phyloP scores from a whole-genome alignment of 306 rosid genomes.

The Glycine tomentella region DNA sequence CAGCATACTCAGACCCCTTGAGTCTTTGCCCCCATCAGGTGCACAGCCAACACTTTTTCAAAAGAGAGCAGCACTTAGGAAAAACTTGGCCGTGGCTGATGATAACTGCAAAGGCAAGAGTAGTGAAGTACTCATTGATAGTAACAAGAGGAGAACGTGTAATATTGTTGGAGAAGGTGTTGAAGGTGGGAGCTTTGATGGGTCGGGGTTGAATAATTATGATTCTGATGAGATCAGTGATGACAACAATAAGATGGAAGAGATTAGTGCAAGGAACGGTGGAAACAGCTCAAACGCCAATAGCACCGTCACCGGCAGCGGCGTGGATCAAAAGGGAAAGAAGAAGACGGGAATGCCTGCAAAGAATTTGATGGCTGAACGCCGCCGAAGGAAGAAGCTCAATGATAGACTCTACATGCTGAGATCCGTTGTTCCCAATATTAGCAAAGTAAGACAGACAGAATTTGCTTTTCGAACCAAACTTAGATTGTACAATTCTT shows the following conservation, averaged over 20 bases:
- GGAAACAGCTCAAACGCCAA: slow-evolving; percentile 74
- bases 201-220: slow-evolving; percentile 66
- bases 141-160: slow-evolving; percentile 63
- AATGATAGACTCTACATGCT: slow-evolving; percentile 95
- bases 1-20: slow-evolving; percentile 71
- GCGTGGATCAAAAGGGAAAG: slow-evolving; percentile 73
- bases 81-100: slow-evolving; percentile 55
- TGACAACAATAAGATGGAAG: slow-evolving; percentile 52
- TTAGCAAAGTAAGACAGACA: slow-evolving; percentile 87
- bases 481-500: too few species aligned
- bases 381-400: slow-evolving; percentile 95
- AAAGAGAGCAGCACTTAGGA: slow-evolving; percentile 83
- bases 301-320: slow-evolving; percentile 53
- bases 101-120: slow-evolving; percentile 2
- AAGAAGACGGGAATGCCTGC: slow-evolving; percentile 72
- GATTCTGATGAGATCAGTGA: slow-evolving; percentile 75
- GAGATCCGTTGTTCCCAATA: slow-evolving; percentile 95
- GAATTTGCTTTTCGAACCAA: background rate
- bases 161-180: slow-evolving; percentile 48
- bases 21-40: slow-evolving; percentile 67
- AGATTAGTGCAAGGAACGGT: slow-evolving; percentile 56
- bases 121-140: slow-evolving; percentile 20
- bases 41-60: slow-evolving; percentile 88
- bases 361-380: slow-evolving; percentile 96
- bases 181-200: slow-evolving; percentile 73